A percentile compares a stretch with the other conserved stretches of the same genome.
phyloP scores from a whole-genome alignment of 306 rosid genomes.

The Alnus rubra region DNA sequence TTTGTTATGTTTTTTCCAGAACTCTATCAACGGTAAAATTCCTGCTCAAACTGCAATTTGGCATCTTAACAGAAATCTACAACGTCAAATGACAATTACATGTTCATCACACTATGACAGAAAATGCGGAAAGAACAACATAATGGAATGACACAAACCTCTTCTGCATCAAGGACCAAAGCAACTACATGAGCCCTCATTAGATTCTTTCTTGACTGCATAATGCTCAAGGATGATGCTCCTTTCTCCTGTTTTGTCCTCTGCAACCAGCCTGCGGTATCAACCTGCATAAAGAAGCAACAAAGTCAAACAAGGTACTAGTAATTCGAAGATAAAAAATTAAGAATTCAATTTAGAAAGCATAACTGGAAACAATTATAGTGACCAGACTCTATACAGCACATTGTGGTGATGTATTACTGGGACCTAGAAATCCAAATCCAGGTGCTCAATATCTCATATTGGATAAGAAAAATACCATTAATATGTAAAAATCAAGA shows the following conservation, averaged over 20 bases:
- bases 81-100: not conserved
- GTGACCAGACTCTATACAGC: not conserved
- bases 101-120: constrained; percentile 10
- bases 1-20: not conserved
- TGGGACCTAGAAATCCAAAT: not conserved
- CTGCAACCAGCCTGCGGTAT: constrained; percentile 97
- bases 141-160: constrained; percentile 44
- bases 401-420: not conserved
- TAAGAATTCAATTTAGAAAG: not conserved
- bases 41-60: constrained; percentile 12
- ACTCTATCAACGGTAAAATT: not conserved
- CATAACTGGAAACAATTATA: not conserved
- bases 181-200: constrained; percentile 96
- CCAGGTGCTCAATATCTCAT: not conserved
- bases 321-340: constrained; percentile 12
- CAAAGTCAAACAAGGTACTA: not conserved
- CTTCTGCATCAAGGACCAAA: constrained; percentile 92
- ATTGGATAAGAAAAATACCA: not conserved
- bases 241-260: constrained; percentile 87
- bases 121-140: constrained; percentile 13
- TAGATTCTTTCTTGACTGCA: constrained; percentile 89
- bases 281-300: constrained; percentile 58
- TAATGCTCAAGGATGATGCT: constrained; percentile 87
- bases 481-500: not conserved
- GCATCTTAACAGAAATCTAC: constrained; percentile 5